A percentile compares a stretch with the other conserved stretches of the same genome.
Evolutionary conservation across 352 stramenopile species (phyloP).

Genomic region (Globisporangium okanoganense): DNA sequence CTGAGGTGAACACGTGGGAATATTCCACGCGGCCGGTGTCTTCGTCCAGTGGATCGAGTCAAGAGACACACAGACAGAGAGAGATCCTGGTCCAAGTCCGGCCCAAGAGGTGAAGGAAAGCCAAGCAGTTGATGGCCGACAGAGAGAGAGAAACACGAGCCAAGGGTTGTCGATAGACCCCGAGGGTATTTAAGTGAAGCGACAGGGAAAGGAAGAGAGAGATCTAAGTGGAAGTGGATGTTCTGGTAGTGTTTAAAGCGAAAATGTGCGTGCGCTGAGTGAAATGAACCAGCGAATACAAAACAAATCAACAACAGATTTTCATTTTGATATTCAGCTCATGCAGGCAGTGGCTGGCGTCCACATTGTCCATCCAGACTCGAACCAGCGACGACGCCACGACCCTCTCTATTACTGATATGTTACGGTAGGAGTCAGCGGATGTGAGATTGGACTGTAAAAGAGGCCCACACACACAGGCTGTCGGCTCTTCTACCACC

Average conservation of each 20-base stretch:
- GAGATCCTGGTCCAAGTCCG: background rate
- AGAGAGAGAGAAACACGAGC: background rate
- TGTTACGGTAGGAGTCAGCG: background rate
- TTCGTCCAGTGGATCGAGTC: background rate
- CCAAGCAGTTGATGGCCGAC: background rate
- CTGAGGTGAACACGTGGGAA: background rate
- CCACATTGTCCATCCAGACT: background rate
- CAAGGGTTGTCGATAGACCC: too few species aligned
- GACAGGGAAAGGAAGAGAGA: background rate
- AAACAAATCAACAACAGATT: background rate
- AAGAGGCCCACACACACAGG: background rate
- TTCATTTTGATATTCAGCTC: too few species aligned
- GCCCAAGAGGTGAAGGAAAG: background rate
- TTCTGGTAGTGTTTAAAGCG: background rate
- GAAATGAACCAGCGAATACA: background rate
- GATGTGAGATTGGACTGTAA: background rate
- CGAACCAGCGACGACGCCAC: background rate
- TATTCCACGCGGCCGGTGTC: background rate
- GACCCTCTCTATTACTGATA: background rate
- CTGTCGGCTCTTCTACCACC: background rate
- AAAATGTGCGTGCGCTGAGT: background rate
- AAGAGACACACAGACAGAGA: background rate
- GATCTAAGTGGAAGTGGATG: slow-evolving; percentile 1
- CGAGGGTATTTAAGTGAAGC: background rate
- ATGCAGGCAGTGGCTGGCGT: background rate